A percentile compares a stretch with the other conserved stretches of the same genome.
Conservation (phyloP, 2,329 filamentous ascomycete species). For the Ascochyta lentis region DNA sequence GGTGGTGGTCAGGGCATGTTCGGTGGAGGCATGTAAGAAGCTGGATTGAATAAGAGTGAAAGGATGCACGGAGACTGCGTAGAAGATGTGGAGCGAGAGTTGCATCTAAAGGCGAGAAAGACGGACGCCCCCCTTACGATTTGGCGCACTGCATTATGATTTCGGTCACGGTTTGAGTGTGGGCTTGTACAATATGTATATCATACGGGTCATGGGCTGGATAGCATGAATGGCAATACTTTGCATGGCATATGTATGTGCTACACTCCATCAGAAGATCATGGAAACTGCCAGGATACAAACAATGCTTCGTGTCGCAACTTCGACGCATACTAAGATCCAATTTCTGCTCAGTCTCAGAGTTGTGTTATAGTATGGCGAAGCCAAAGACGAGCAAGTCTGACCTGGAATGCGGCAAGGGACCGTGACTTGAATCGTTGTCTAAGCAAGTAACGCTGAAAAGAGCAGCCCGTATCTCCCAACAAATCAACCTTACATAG, state of each 20-base stretch:
- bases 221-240: slow-evolving; percentile 7
- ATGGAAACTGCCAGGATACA: neutral
- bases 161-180: slow-evolving; percentile 1
- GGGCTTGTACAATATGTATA: slow-evolving; percentile 28
- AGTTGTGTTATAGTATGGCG: neutral
- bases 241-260: neutral
- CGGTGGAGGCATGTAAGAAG: slow-evolving; percentile 34
- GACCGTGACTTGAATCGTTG: neutral
- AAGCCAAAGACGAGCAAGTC: neutral
- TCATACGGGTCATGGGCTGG: slow-evolving; percentile 11
- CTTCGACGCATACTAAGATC: neutral
- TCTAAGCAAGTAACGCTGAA: neutral
- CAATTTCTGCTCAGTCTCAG: neutral
- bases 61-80: neutral
- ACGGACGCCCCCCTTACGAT: slow-evolving; percentile 5
- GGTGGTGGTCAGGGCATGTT: slow-evolving; percentile 35
- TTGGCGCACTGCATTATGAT: neutral
- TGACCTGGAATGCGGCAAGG: neutral
- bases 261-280: neutral
- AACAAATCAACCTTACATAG: neutral
- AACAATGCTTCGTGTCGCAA: neutral
- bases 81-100: neutral
- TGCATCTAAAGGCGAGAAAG: neutral
- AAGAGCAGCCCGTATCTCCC: neutral
- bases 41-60: no score